These are phyloP conservation scores for Gautieria morchelliformis DNA, from an alignment of 768 basidiomycete species.

Conservation along the genomic window DNA sequence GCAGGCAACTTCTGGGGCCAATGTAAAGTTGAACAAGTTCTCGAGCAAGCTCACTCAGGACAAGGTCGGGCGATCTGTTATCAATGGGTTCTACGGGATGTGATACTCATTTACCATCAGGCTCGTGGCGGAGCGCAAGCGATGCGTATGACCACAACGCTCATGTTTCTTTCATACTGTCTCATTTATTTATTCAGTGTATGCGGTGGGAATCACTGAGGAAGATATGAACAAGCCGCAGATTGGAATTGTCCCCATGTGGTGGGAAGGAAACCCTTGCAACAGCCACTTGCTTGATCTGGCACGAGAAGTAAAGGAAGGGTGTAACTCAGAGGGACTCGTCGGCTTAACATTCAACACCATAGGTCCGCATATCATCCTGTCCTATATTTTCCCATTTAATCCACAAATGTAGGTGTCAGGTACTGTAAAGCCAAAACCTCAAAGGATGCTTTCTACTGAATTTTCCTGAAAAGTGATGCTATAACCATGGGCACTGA, in stretches of 20 bases:
- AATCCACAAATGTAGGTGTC: constrained; percentile 23
- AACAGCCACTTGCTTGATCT: constrained; percentile 74
- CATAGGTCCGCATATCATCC: constrained; percentile 36
- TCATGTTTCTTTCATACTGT: neutral
- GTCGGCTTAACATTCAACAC: constrained; percentile 81
- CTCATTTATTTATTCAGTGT: constrained; percentile 36
- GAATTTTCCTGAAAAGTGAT: constrained; percentile 37
- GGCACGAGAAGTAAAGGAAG: constrained; percentile 70
- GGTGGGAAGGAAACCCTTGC: constrained; percentile 95
- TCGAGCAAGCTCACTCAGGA: constrained; percentile 68
- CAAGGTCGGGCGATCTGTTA: constrained; percentile 40
- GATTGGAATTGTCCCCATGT: constrained; percentile 83
- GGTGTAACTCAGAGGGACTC: constrained; percentile 71
- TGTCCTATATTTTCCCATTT: neutral
- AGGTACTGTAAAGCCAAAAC: constrained; percentile 36
- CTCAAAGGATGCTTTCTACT: neutral
- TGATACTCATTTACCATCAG: constrained; percentile 20
- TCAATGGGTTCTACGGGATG: neutral
- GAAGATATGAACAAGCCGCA: constrained; percentile 77
- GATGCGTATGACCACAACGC: constrained; percentile 49
- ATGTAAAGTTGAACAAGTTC: constrained; percentile 59
- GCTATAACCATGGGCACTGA: constrained; percentile 88
- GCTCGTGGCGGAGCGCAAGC: constrained; percentile 71
- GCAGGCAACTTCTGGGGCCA: constrained; percentile 18
- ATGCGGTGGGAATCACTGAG: constrained; percentile 67